These are phyloP conservation scores for Incumbomyces lentus DNA, from an alignment of 2,329 filamentous ascomycete species.

Conservation along the genomic window DNA sequence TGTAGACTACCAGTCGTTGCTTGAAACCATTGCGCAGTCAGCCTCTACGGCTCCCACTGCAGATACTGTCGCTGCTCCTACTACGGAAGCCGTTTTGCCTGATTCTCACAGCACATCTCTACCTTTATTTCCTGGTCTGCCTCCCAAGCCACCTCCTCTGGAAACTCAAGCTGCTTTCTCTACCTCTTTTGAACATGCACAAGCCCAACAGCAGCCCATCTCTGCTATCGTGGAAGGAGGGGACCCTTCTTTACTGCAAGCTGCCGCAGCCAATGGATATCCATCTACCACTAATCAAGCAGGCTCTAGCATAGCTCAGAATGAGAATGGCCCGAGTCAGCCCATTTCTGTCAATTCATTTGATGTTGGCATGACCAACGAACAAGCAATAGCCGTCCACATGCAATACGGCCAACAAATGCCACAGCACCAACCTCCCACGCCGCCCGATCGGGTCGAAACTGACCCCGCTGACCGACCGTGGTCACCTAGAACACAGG, in stretches of 20 bases:
- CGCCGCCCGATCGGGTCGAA: constrained; percentile 17
- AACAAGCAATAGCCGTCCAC: constrained; percentile 31
- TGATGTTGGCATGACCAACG: constrained; percentile 14
- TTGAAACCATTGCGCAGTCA: constrained; percentile 37
- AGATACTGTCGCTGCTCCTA: constrained; percentile 21
- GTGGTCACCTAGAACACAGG: constrained; percentile 39
- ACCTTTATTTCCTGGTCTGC: constrained; percentile 30
- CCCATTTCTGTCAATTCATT: constrained; percentile 14
- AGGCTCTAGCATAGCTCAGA: neutral
- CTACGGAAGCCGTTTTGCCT: constrained; percentile 21
- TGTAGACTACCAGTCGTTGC: constrained; percentile 39
- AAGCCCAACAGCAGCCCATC: constrained; percentile 4
- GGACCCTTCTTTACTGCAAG: constrained; percentile 4
- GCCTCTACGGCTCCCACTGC: constrained; percentile 23
- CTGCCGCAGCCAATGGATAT: constrained; percentile 7
- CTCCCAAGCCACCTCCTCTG: constrained; percentile 36
- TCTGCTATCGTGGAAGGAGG: constrained; percentile 4
- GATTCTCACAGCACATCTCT: constrained; percentile 25
- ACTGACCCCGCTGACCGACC: constrained; percentile 30
- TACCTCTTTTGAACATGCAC: constrained; percentile 2
- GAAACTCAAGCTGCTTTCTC: constrained; percentile 22
- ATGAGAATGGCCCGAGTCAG: constrained; percentile 23
- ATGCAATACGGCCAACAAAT: constrained; percentile 31
- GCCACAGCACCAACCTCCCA: constrained; percentile 7
- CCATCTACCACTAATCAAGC: constrained; percentile 1